phyloP scores from a whole-genome alignment of 1,139 yeast species.

The Debaryomyces sp. region DNA sequence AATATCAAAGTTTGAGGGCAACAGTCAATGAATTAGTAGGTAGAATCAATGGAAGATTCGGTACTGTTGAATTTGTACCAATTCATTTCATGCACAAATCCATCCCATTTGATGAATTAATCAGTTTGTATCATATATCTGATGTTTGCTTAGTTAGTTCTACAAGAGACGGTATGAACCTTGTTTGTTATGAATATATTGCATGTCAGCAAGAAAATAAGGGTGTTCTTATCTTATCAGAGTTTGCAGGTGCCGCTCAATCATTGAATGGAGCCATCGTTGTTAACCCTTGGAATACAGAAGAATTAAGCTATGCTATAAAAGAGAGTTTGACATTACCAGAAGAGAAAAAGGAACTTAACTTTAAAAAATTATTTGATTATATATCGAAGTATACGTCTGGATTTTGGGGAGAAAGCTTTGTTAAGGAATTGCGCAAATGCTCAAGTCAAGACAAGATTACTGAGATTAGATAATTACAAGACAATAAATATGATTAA shows the following conservation, averaged over 20 bases:
- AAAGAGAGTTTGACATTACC: slow-evolving; percentile 86
- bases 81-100: slow-evolving; percentile 95
- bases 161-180: slow-evolving; percentile 98
- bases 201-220: slow-evolving; percentile 90
- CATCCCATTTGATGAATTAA: slow-evolving; percentile 86
- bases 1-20: slow-evolving; percentile 90
- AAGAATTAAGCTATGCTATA: slow-evolving; percentile 85
- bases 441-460: slow-evolving; percentile 20
- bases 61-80: slow-evolving; percentile 97
- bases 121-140: slow-evolving; percentile 79
- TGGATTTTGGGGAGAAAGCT: slow-evolving; percentile 95
- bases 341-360: slow-evolving; percentile 72
- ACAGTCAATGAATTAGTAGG: slow-evolving; percentile 97
- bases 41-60: slow-evolving; percentile 92
- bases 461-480: not conserved
- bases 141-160: slow-evolving; percentile 93
- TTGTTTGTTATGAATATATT: slow-evolving; percentile 93
- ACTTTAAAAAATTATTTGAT: slow-evolving; percentile 79
- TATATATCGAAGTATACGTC: slow-evolving; percentile 93
- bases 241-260: slow-evolving; percentile 99
- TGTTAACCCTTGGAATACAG: slow-evolving; percentile 98
- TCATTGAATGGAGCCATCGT: slow-evolving; percentile 89
- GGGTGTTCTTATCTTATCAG: slow-evolving; percentile 86
- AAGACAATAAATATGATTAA: not conserved
- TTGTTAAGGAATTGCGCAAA: slow-evolving; percentile 80